phyloP scores from a whole-genome alignment of 495 filamentous ascomycete species.

The Penicillium malachiteum region DNA sequence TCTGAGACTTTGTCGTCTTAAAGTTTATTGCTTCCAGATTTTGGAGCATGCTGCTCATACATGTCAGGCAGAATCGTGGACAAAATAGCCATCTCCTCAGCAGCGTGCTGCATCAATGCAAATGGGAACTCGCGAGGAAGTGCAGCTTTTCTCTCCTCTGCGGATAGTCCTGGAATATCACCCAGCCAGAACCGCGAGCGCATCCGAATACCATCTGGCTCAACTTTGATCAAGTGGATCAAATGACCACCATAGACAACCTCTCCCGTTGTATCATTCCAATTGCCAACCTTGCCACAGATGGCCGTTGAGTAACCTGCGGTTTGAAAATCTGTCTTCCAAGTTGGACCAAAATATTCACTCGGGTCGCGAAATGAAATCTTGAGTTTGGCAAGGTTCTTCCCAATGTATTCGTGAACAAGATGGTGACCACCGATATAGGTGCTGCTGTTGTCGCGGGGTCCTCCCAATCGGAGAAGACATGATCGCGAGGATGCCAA shows the following conservation, averaged over 20 bases:
- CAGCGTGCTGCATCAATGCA: constrained; percentile 3
- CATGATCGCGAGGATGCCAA: constrained; percentile 10
- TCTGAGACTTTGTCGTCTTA: too few species aligned
- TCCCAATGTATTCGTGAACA: constrained; percentile 4
- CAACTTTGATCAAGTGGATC: constrained; percentile 8
- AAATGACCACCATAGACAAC: constrained; percentile 1
- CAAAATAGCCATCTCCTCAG: constrained; percentile 10
- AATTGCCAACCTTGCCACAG: constrained; percentile 1
- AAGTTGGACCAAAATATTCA: constrained; percentile 1
- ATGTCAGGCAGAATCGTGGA: constrained; percentile 3
- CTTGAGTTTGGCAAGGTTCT: constrained; percentile 1
- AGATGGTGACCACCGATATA: constrained; percentile 10
- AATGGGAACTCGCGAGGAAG: not conserved
- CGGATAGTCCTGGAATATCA: not conserved
- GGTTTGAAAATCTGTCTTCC: not conserved
- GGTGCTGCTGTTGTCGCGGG: constrained; percentile 5
- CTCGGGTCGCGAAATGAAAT: constrained; percentile 6
- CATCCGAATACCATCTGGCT: constrained; percentile 3
- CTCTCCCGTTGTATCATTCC: constrained; percentile 1
- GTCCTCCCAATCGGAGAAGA: constrained; percentile 7
- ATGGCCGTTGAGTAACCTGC: constrained; percentile 3
- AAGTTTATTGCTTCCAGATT: too few species aligned
- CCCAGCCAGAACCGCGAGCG: constrained; percentile 10
- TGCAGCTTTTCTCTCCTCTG: not conserved
- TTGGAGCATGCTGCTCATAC: not conserved